These are phyloP conservation scores for Candida tammaniensis DNA, from an alignment of 805 yeast species.

Conservation along the genomic window DNA sequence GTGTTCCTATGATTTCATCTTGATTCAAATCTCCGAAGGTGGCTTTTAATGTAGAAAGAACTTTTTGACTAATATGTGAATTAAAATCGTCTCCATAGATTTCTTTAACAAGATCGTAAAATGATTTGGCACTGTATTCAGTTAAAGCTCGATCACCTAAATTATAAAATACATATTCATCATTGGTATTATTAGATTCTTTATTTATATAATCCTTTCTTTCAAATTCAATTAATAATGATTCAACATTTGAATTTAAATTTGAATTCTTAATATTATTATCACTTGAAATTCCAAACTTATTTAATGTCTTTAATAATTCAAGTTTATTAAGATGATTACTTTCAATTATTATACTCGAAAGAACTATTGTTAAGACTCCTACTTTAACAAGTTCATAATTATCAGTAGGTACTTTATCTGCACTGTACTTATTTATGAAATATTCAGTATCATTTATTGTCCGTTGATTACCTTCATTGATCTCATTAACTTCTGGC, in stretches of 20 bases:
- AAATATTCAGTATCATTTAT: conserved; percentile 18
- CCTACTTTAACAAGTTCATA: conserved; percentile 30
- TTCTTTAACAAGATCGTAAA: conserved; percentile 22
- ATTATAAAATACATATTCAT: conserved; percentile 18
- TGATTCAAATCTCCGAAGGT: conserved; percentile 18
- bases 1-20: too few species aligned
- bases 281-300: conserved; percentile 27
- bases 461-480: conserved; percentile 9
- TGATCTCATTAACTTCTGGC: conserved; percentile 11
- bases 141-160: conserved; percentile 32
- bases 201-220: conserved; percentile 26
- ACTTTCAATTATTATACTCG: conserved; percentile 28
- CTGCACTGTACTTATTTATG: conserved; percentile 19
- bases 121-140: conserved; percentile 31
- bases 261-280: conserved; percentile 18
- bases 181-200: conserved; percentile 8
- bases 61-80: conserved; percentile 15
- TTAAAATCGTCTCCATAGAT: conserved; percentile 25
- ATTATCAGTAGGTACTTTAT: conserved; percentile 20
- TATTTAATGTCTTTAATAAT: conserved; percentile 18
- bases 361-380: conserved; percentile 24
- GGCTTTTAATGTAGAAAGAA: conserved; percentile 22
- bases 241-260: conserved; percentile 19
- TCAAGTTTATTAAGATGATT: conserved; percentile 29
- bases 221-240: conserved; percentile 26